Base-by-base conservation (phyloP, 164 flowering plant species). In the Pachysandra terminalis region DNA sequence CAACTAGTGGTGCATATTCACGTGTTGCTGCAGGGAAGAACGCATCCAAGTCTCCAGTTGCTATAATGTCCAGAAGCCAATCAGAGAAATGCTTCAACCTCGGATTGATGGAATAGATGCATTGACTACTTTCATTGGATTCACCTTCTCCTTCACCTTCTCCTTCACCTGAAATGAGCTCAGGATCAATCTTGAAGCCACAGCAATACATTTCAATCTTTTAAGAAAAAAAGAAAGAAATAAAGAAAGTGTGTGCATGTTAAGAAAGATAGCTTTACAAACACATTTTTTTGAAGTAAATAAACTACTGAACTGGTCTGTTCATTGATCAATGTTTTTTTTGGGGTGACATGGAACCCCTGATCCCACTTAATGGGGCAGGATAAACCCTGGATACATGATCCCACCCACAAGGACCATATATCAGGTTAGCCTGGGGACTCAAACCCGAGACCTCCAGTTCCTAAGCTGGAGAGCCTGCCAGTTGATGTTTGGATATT, bases 11-110 rank as follows among this genome's bases (percentile, higher is more conserved):
- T 68, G 97, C 99, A 84, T 96, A 96, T 59, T 96, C 99, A 25
- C 98, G 95, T 24, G 99, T 91, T 69, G 99, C 99, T n/a, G 99
- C 98, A 45, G 98, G 99, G 80, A 96, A 93, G 74, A 91, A 93
- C 23, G 96, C 91, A 76, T 93, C 99, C 79, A 96, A 79, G 82
- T 91, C 97, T 75, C 99, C 99, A 56, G 87, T 93, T 64, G 99
- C 99, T 68, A 96, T 96, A 59, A 93, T 96, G 73, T 96, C 99
- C 65, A 96, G 79, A 32, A 96, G 89, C 99, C 98, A 93, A 66
- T 96, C 97, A 66, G 99, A 96, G 73, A 96, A 96, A 81, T 90
- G 83, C 83, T 96, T 96, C 73, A 96, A 79, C 81, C 85, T 86
- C 25, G 91, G 88, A 78, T 87, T 93, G 75, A 96, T 85, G 61